These are phyloP conservation scores for Acidiella bohemica DNA, from an alignment of 495 filamentous ascomycete species.

Conservation along the genomic window DNA sequence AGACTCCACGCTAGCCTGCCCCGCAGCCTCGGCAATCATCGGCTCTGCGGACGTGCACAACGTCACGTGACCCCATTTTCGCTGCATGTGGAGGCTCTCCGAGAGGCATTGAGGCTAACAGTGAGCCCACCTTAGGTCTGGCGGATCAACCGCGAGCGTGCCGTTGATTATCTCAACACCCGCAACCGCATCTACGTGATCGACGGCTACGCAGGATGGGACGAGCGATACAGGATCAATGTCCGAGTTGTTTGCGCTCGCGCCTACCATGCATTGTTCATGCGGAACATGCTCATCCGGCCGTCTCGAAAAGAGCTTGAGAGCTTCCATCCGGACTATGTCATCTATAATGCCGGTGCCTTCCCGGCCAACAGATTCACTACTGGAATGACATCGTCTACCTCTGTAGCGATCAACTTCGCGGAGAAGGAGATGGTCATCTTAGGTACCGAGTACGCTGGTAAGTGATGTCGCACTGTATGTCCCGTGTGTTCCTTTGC, in stretches of 20 bases:
- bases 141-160: slow-evolving; percentile 98
- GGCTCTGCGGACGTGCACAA: background rate
- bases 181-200: slow-evolving; percentile 97
- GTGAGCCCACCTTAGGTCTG: slow-evolving; percentile 54
- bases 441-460: slow-evolving; percentile 95
- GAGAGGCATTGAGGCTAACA: slow-evolving; percentile 17
- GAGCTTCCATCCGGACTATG: slow-evolving; percentile 97
- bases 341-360: slow-evolving; percentile 96
- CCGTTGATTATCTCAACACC: slow-evolving; percentile 97
- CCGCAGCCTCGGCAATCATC: background rate
- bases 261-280: slow-evolving; percentile 99
- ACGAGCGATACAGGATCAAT: slow-evolving; percentile 92
- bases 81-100: too few species aligned
- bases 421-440: slow-evolving; percentile 95
- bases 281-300: slow-evolving; percentile 99
- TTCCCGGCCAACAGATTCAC: slow-evolving; percentile 99
- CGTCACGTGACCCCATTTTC: background rate
- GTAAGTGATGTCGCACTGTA: too few species aligned
- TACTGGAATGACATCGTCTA: slow-evolving; percentile 92
- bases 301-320: slow-evolving; percentile 78
- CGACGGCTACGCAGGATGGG: slow-evolving; percentile 96
- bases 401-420: slow-evolving; percentile 78
- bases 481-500: too few species aligned
- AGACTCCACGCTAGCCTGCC: too few species aligned
- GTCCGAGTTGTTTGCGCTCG: slow-evolving; percentile 97